These are phyloP conservation scores for Ceratobasidium sp. DNA, from an alignment of 1,284 basidiomycete genomes.

Conservation along the genomic window DNA sequence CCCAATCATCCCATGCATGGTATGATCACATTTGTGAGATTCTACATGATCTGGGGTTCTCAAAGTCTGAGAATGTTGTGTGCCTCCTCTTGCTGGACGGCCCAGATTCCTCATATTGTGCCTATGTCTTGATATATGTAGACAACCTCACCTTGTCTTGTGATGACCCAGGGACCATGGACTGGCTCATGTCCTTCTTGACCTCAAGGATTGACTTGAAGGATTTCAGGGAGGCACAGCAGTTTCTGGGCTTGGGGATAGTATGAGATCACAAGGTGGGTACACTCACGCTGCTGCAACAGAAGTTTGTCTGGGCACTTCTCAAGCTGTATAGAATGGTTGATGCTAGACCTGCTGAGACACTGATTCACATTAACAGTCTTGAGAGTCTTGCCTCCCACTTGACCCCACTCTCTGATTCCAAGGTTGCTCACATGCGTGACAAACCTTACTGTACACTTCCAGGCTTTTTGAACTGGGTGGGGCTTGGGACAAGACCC, in stretches of 20 bases:
- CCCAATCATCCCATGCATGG: slow-evolving; percentile 53
- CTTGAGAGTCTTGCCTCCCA: background rate
- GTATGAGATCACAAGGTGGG: slow-evolving; percentile 51
- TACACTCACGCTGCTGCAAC: slow-evolving; percentile 56
- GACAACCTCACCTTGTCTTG: slow-evolving; percentile 56
- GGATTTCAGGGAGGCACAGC: slow-evolving; percentile 54
- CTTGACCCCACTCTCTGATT: background rate
- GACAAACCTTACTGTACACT: too few species aligned
- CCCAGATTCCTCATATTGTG: slow-evolving; percentile 57
- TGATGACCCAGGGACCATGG: slow-evolving; percentile 49
- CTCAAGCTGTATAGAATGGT: slow-evolving; percentile 53
- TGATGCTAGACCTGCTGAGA: slow-evolving; percentile 50
- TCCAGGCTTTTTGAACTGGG: too few species aligned
- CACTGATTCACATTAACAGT: slow-evolving; percentile 47
- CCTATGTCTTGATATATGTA: slow-evolving; percentile 55
- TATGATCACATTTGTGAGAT: slow-evolving; percentile 48
- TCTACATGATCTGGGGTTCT: slow-evolving; percentile 53
- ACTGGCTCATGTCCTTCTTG: background rate
- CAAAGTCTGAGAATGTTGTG: slow-evolving; percentile 51
- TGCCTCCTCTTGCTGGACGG: too few species aligned
- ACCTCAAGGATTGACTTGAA: background rate
- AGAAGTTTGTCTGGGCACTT: too few species aligned
- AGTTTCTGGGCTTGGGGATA: slow-evolving; percentile 58
- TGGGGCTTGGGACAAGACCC: too few species aligned
- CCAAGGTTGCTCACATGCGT: background rate